These are phyloP conservation scores for Inonotus obliquus DNA, from an alignment of 1,284 basidiomycete genomes.

Conservation along the genomic window DNA sequence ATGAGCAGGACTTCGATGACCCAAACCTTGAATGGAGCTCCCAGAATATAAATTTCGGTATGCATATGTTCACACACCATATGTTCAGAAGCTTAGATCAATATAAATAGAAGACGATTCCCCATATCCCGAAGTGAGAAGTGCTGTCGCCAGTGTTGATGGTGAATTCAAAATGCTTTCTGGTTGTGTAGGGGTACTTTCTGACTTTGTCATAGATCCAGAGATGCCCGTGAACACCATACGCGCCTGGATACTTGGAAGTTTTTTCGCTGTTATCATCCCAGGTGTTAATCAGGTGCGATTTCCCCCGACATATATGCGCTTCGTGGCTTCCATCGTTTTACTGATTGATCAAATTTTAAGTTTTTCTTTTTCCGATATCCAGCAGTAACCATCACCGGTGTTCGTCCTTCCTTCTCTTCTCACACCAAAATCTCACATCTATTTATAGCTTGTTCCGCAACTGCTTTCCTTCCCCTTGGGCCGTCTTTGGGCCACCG, in stretches of 20 bases:
- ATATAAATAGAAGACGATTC: conserved; percentile 38
- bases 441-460: conserved; percentile 31
- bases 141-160: conserved; percentile 38
- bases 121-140: conserved; percentile 43
- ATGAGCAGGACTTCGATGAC: conserved; percentile 31
- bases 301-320: neutral
- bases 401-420: conserved; percentile 22
- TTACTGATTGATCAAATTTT: conserved; percentile 34
- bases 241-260: conserved; percentile 56
- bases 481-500: conserved; percentile 38
- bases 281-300: conserved; percentile 50
- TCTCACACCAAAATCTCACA: neutral
- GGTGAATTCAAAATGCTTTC: neutral
- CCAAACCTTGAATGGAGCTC: conserved; percentile 43
- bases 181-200: too few species aligned
- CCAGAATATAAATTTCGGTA: conserved; percentile 20
- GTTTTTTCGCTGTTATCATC: conserved; percentile 53
- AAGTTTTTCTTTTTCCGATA: conserved; percentile 69
- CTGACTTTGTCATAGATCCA: conserved; percentile 24
- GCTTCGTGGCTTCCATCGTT: conserved; percentile 23
- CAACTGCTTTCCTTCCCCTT: conserved; percentile 45
- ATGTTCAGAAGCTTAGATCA: neutral
- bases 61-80: neutral
- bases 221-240: conserved; percentile 41
- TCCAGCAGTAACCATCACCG: conserved; percentile 43